A percentile compares a stretch with the other conserved stretches of the same genome.
Conservation (phyloP, 75 land plant species). For the Sequoiadendron giganteum region DNA sequence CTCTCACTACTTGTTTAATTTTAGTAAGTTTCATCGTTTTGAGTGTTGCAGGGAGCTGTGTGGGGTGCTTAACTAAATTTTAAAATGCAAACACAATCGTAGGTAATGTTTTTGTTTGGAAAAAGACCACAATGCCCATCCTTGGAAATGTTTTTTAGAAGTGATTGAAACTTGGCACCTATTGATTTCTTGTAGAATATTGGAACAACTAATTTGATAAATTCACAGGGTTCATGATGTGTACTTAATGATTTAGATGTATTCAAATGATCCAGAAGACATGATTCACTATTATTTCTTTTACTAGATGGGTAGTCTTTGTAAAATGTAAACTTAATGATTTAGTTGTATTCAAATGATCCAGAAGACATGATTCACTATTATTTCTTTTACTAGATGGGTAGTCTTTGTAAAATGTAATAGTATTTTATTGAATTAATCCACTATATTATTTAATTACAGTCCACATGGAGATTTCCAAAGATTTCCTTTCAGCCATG, state of each 20-base stretch:
- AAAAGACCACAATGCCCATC: too few species aligned
- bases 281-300: background rate
- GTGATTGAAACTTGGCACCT: background rate
- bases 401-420: background rate
- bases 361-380: background rate
- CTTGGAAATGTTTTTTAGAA: too few species aligned
- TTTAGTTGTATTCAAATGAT: background rate
- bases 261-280: background rate
- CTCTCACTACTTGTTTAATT: too few species aligned
- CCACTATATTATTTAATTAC: background rate
- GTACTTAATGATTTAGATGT: background rate
- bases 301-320: background rate
- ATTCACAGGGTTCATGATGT: background rate
- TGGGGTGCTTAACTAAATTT: too few species aligned
- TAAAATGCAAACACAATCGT: too few species aligned
- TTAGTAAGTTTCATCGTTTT: too few species aligned
- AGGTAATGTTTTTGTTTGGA: too few species aligned
- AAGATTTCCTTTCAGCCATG: background rate
- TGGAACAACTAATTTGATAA: background rate
- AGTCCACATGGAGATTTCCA: constrained; percentile 7
- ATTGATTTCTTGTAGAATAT: background rate
- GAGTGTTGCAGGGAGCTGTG: background rate
- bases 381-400: background rate
- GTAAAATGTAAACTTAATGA: background rate
- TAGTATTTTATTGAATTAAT: background rate